Evolutionary conservation across 768 basidiomycete species (phyloP).

Genomic region (Leccinum subtestaceum): DNA sequence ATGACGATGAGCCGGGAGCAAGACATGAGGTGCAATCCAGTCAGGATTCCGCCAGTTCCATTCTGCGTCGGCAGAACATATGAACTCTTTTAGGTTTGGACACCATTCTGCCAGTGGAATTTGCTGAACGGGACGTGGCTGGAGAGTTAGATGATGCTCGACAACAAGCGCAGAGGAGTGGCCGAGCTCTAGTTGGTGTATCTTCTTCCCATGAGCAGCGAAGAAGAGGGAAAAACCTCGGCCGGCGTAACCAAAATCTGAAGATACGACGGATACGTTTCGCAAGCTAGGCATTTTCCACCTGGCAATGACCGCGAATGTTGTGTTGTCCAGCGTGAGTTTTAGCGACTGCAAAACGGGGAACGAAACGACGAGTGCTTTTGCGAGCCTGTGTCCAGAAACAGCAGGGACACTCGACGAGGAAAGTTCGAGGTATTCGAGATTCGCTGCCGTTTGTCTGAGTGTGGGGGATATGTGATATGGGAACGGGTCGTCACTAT

Average conservation of each 20-base stretch:
- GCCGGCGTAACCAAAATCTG: slow-evolving; percentile 70
- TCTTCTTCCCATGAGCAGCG: slow-evolving; percentile 57
- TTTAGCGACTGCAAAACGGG: slow-evolving; percentile 68
- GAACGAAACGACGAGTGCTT: slow-evolving; percentile 36
- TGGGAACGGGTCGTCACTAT: slow-evolving; percentile 60
- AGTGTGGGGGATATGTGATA: slow-evolving; percentile 54
- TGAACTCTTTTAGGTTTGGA: slow-evolving; percentile 65
- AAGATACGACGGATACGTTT: slow-evolving; percentile 64
- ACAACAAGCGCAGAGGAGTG: slow-evolving; percentile 66
- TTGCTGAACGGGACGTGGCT: slow-evolving; percentile 32
- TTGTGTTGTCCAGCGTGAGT: slow-evolving; percentile 67
- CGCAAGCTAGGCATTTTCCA: slow-evolving; percentile 66
- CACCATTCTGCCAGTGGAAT: slow-evolving; percentile 66
- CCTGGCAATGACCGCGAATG: slow-evolving; percentile 60
- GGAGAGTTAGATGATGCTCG: slow-evolving; percentile 61
- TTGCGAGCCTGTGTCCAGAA: slow-evolving; percentile 28
- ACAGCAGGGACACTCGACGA: slow-evolving; percentile 50
- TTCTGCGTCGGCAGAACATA: slow-evolving; percentile 73
- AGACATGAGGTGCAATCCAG: slow-evolving; percentile 76
- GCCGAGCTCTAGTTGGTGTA: slow-evolving; percentile 68
- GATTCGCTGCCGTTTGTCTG: slow-evolving; percentile 45
- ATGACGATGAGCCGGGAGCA: slow-evolving; percentile 61
- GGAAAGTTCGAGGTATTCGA: slow-evolving; percentile 69
- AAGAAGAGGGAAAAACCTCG: slow-evolving; percentile 66
- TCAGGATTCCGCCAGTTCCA: slow-evolving; percentile 81